phyloP scores from a whole-genome alignment of 345 rosid species.

The Euphorbia tirucalli region DNA sequence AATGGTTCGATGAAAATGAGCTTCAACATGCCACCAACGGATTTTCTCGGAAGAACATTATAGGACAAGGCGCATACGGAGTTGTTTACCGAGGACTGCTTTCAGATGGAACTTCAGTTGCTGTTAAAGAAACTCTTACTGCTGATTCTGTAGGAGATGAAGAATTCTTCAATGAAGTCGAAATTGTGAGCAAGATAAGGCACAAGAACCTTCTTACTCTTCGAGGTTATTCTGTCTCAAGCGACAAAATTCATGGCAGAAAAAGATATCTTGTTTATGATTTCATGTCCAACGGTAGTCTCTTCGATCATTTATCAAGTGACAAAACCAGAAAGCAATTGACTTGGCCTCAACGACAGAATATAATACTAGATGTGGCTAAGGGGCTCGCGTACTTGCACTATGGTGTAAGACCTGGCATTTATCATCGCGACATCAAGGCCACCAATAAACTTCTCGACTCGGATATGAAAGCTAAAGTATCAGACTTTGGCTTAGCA shows the following conservation, averaged over 20 bases:
- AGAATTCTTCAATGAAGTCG: slow-evolving; percentile 54
- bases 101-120: slow-evolving; percentile 47
- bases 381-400: slow-evolving; percentile 57
- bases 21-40: slow-evolving; percentile 46
- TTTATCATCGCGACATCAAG: slow-evolving; percentile 63
- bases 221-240: slow-evolving; percentile 51
- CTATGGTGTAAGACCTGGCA: slow-evolving; percentile 46
- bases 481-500: slow-evolving; percentile 53
- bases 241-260: slow-evolving; percentile 34
- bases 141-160: slow-evolving; percentile 43
- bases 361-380: slow-evolving; percentile 50
- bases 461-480: slow-evolving; percentile 42
- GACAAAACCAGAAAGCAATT: slow-evolving; percentile 20
- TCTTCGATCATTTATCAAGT: slow-evolving; percentile 33
- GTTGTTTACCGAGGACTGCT: slow-evolving; percentile 48
- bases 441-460: slow-evolving; percentile 52
- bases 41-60: slow-evolving; percentile 41
- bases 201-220: slow-evolving; percentile 60
- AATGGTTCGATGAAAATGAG: slow-evolving; percentile 47
- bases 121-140: slow-evolving; percentile 44
- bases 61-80: slow-evolving; percentile 51
- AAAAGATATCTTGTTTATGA: slow-evolving; percentile 51
- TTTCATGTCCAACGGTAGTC: slow-evolving; percentile 57
- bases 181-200: slow-evolving; percentile 57
- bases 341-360: slow-evolving; percentile 53